Conservation (phyloP, 768 basidiomycete species). For the Mycena albidolilacea region DNA sequence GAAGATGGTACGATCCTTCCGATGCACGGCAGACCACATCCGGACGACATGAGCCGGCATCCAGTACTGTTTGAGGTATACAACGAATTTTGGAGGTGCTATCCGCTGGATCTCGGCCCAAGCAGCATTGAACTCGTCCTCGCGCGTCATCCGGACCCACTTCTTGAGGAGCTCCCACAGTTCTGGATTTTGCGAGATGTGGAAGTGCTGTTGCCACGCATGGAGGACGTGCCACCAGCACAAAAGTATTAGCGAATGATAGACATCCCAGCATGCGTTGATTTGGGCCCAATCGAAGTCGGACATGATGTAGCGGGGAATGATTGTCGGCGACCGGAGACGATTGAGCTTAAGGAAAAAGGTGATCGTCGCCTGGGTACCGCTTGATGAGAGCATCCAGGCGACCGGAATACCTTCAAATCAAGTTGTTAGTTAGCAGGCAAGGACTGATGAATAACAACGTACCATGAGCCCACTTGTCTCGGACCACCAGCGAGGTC, state of each 20-base stretch:
- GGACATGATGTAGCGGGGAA: slow-evolving; percentile 21
- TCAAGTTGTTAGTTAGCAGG: no score
- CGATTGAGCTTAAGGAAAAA: no score
- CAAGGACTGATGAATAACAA: no score
- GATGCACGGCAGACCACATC: slow-evolving; percentile 46
- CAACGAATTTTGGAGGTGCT: slow-evolving; percentile 23
- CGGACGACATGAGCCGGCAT: background rate
- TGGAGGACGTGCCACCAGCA: slow-evolving; percentile 53
- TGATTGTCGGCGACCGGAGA: no score
- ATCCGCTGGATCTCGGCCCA: slow-evolving; percentile 39
- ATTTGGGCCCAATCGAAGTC: slow-evolving; percentile 25
- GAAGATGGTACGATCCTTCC: slow-evolving; percentile 33
- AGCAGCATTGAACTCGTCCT: slow-evolving; percentile 34
- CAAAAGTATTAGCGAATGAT: slow-evolving; percentile 27
- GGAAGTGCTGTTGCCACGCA: slow-evolving; percentile 48
- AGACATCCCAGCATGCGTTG: background rate
- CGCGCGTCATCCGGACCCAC: slow-evolving; percentile 41
- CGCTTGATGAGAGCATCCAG: no score
- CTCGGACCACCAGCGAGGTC: no score
- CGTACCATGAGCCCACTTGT: no score
- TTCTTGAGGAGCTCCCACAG: slow-evolving; percentile 43
- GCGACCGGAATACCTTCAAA: no score
- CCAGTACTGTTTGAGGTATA: slow-evolving; percentile 43
- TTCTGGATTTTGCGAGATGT: slow-evolving; percentile 22
- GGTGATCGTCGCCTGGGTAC: no score